A percentile compares a stretch with the other conserved stretches of the same genome.
Evolutionary conservation across 2,329 filamentous ascomycete species (phyloP).

Genomic region (Neoscytalidium dimidiatum): DNA sequence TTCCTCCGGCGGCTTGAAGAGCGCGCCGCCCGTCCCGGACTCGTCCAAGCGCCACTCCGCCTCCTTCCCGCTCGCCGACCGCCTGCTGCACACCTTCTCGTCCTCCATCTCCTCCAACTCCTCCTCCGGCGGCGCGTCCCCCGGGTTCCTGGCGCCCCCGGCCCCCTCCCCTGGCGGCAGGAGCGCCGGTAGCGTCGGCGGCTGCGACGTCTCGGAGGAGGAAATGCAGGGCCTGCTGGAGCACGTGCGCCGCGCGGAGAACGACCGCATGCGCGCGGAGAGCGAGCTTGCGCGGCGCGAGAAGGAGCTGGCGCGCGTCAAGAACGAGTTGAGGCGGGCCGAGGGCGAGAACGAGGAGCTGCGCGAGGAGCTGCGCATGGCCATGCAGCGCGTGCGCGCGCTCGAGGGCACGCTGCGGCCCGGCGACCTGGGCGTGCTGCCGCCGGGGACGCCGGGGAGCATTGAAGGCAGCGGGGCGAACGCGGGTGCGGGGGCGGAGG

Average conservation of each 20-base stretch:
- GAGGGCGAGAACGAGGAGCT: slow-evolving; percentile 6
- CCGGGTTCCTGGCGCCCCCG: not conserved
- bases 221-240: slow-evolving; percentile 10
- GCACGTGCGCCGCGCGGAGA: slow-evolving; percentile 7
- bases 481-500: too few species aligned
- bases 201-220: slow-evolving; percentile 6
- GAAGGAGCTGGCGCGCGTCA: slow-evolving; percentile 14
- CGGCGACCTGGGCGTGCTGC: not conserved
- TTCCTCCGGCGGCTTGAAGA: slow-evolving; percentile 2
- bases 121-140: too few species aligned
- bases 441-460: not conserved
- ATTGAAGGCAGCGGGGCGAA: too few species aligned
- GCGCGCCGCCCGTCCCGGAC: not conserved
- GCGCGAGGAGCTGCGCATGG: not conserved
- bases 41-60: not conserved
- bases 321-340: slow-evolving; percentile 6
- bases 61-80: not conserved
- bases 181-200: not conserved
- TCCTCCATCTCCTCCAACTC: not conserved
- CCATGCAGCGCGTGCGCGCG: not conserved
- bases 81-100: not conserved
- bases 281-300: slow-evolving; percentile 4
- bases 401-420: not conserved
- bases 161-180: not conserved
- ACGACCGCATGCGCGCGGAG: not conserved